Conservation (phyloP, 169 alveolate genomes). For the Cryptosporidium andersoni region DNA sequence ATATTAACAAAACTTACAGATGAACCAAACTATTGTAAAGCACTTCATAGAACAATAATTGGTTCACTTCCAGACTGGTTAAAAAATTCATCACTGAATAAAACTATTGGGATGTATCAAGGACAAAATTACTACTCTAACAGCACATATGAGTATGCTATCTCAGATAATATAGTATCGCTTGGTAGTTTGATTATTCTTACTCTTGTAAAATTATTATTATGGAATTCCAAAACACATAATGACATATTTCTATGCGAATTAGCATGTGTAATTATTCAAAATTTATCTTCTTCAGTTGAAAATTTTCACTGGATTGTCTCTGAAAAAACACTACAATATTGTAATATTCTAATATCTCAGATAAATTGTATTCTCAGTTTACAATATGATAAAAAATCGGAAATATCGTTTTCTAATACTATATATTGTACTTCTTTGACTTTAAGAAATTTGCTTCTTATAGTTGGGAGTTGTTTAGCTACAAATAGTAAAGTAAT, state of each 20-base stretch:
- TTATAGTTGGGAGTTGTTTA: background rate
- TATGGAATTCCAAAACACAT: constrained; percentile 17
- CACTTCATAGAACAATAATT: constrained; percentile 4
- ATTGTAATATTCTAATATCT: constrained; percentile 16
- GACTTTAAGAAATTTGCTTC: constrained; percentile 1
- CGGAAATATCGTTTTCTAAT: constrained; percentile 12
- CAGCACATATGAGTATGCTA: background rate
- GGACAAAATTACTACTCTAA: too few relatives aligned
- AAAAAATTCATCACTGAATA: constrained; percentile 22
- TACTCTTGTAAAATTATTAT: constrained; percentile 17
- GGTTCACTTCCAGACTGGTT: constrained; percentile 46
- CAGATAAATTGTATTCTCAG: constrained; percentile 35
- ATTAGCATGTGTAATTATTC: constrained; percentile 5
- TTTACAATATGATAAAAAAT: constrained; percentile 10
- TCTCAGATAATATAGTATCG: constrained; percentile 4
- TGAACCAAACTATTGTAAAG: constrained; percentile 26
- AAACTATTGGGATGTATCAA: background rate
- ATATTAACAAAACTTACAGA: constrained; percentile 24
- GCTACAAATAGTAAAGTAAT: constrained; percentile 6
- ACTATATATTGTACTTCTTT: constrained; percentile 21
- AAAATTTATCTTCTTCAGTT: constrained; percentile 22
- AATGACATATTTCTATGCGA: constrained; percentile 25
- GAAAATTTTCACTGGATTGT: constrained; percentile 48
- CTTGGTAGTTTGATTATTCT: constrained; percentile 24
- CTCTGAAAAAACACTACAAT: constrained; percentile 39